A percentile compares a stretch with the other conserved stretches of the same genome.
Evolutionary conservation across 2,329 filamentous ascomycete genomes (phyloP).

Genomic region (Pestalotiopsis sp.): DNA sequence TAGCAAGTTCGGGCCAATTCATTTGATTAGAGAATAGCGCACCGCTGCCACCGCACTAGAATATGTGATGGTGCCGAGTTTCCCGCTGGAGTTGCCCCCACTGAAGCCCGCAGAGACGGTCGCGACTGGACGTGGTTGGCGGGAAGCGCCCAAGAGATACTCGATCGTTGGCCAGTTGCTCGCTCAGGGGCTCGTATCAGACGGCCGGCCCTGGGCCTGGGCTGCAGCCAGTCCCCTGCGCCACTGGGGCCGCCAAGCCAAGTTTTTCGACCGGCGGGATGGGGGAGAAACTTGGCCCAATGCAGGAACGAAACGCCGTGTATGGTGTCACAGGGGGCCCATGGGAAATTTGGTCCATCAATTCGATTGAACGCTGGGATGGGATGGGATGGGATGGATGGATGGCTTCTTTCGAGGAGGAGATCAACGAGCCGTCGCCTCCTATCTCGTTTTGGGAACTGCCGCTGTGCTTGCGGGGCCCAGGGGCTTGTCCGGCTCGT

Average conservation of each 20-base stretch:
- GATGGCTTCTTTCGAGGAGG: too few species aligned
- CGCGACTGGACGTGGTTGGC: background rate
- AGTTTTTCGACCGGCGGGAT: background rate
- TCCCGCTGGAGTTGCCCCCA: background rate
- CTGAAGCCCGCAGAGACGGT: background rate
- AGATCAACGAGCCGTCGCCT: background rate
- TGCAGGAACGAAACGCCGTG: slow-evolving; percentile 8
- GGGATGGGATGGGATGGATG: background rate
- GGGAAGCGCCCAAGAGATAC: background rate
- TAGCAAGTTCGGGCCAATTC: background rate
- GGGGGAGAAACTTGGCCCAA: background rate
- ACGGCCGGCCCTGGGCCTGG: background rate
- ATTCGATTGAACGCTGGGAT: background rate
- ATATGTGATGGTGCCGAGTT: slow-evolving; percentile 2
- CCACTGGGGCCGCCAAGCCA: slow-evolving; percentile 2
- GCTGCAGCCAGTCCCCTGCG: background rate
- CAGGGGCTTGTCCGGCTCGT: background rate
- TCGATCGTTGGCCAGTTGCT: background rate
- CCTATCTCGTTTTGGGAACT: background rate
- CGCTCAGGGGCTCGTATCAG: slow-evolving; percentile 3
- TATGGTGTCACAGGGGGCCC: background rate
- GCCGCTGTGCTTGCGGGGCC: background rate
- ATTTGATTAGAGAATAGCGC: background rate
- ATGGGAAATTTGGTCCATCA: background rate
- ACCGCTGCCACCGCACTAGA: background rate